phyloP scores from a whole-genome alignment of 805 yeast species.

The Saccharomycopsis olivae region DNA sequence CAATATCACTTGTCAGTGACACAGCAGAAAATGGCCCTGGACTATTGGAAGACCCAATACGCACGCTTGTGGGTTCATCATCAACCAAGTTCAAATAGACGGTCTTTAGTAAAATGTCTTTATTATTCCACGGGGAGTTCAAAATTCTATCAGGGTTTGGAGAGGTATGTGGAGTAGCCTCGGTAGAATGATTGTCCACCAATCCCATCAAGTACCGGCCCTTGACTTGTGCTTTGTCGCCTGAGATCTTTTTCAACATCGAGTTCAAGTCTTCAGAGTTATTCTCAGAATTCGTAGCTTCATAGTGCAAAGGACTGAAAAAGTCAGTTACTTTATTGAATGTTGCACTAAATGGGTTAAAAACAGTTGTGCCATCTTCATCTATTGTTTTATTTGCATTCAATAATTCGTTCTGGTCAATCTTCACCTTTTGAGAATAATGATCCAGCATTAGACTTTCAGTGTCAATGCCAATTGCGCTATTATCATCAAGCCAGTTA shows the following conservation, averaged over 20 bases:
- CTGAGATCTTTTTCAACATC: conserved; percentile 9
- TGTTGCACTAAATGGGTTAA: conserved; percentile 16
- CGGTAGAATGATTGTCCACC: background rate
- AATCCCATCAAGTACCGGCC: conserved; percentile 15
- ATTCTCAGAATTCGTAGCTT: background rate
- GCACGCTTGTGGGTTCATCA: background rate
- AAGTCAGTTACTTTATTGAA: conserved; percentile 8
- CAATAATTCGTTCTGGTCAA: background rate
- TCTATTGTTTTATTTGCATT: background rate
- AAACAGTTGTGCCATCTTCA: conserved; percentile 6
- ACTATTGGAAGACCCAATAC: background rate
- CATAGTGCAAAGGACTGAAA: background rate
- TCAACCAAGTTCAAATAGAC: conserved; percentile 6
- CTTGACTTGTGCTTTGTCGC: conserved; percentile 4
- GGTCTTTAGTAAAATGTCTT: conserved; percentile 12
- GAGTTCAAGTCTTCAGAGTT: conserved; percentile 5
- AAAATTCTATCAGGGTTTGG: conserved; percentile 15
- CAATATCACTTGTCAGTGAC: background rate
- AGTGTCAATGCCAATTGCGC: conserved; percentile 4
- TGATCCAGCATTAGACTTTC: conserved; percentile 4
- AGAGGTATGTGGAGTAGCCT: conserved; percentile 4
- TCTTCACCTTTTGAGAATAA: background rate
- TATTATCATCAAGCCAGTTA: conserved; percentile 15
- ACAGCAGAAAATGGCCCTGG: background rate
- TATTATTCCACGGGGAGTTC: conserved; percentile 11